Evolutionary conservation across 225 moss, liverwort and hornwort genomes (phyloP), one percentile per base, ranked within the genome.

Genomic region (Anthoceros angustus): DNA sequence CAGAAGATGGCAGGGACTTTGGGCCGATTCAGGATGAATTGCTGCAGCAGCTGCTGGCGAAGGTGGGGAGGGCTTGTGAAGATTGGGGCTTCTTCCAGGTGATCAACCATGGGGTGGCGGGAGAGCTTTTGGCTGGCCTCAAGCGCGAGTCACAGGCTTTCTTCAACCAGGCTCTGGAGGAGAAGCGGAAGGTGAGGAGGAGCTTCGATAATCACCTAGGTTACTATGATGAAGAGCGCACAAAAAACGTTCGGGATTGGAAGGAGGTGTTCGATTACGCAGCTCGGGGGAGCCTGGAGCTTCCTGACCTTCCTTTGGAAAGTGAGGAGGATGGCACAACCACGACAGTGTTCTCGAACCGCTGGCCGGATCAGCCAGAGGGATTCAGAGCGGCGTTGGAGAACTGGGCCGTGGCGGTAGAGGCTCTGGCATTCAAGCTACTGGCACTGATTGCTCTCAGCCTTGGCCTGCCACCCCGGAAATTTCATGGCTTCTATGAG

Each of bases 191-290:
- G 55, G 20, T 80, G 9, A 71, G 68, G 61, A 77, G 83, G 55
- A 77, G 73, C n/a, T 64, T 72, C 8, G 73, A 70, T 0, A 83
- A 73, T 67, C 64, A 67, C 40, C 21, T 83, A 18, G 83, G 83
- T 25, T 83, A 78, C 80, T 78, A 73, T 49, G 81, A 86, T 63
- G 63, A 63, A 48, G 92, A 92, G 81, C 71, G 86, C 63, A 92
- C 92, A 7, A 92, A 88, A 75, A 92, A 92, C 65, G 76, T 66
- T 42, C 75, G 88, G 70, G 92, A 92, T 73, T 92, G 92, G 92
- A 92, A 92, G 70, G 88, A 92, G 77, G 86, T 92, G 42, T 83
- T 88, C 42, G 92, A 92, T 69, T 86, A 73, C 55, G 48, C 66
- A 38, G 21, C 72, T 43, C 66, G 79, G 23, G 64, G 66, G 63